These are phyloP conservation scores for Bauhinia variegata DNA, from an alignment of 306 rosid genomes.

Conservation along the genomic window DNA sequence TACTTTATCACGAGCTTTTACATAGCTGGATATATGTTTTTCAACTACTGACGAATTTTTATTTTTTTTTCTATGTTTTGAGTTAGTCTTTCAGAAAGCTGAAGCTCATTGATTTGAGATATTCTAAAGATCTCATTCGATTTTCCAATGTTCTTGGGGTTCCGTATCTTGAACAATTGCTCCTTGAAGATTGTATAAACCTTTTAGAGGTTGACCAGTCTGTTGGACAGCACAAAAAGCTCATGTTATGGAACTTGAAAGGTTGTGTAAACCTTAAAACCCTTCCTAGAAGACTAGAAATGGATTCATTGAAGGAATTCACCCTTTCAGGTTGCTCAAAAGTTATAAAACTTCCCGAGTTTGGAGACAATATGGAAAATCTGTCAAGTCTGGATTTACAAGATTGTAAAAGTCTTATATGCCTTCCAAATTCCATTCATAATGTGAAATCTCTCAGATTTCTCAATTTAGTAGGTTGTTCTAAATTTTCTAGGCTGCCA, in stretches of 20 bases:
- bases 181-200: neutral
- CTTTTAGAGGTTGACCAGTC: neutral
- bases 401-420: no score
- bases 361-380: no score
- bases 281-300: neutral
- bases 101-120: neutral
- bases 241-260: neutral
- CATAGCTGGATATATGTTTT: no score
- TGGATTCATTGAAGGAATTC: neutral
- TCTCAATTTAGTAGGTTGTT: no score
- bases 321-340: neutral
- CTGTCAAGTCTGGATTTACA: no score
- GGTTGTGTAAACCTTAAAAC: neutral
- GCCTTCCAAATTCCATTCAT: no score
- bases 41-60: neutral
- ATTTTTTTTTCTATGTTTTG: neutral
- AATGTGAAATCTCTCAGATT: no score
- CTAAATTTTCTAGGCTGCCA: no score
- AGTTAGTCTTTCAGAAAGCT: neutral
- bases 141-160: neutral
- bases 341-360: no score
- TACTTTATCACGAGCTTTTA: no score
- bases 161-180: neutral
- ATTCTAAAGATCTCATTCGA: neutral
- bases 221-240: neutral